These are phyloP conservation scores for Drechslerella coelobrocha DNA, from an alignment of 2,329 filamentous ascomycete genomes.

Conservation along the genomic window DNA sequence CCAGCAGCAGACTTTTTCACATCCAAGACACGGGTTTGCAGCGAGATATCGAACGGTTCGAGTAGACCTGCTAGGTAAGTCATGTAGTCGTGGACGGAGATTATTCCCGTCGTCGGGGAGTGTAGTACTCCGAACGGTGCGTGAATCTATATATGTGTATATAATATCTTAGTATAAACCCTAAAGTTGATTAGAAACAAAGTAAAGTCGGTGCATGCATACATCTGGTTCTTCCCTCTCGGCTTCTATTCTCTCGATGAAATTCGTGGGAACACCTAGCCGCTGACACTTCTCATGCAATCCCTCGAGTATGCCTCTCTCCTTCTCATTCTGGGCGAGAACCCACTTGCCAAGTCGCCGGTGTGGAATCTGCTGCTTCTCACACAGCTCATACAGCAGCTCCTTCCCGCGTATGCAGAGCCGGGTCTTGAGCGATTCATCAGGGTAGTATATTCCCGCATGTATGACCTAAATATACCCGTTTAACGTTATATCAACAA, in stretches of 20 bases:
- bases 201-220: conserved; percentile 59
- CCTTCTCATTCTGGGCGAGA: conserved; percentile 78
- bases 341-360: conserved; percentile 89
- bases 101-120: conserved; percentile 83
- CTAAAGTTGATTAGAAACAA: background rate
- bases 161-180: background rate
- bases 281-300: conserved; percentile 61
- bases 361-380: conserved; percentile 70
- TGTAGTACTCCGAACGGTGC: conserved; percentile 72
- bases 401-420: conserved; percentile 80
- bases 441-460: conserved; percentile 88
- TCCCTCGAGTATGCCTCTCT: conserved; percentile 69
- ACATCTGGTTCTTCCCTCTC: conserved; percentile 74
- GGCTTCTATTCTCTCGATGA: conserved; percentile 71
- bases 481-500: background rate
- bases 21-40: conserved; percentile 67
- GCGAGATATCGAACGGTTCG: conserved; percentile 71
- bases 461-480: conserved; percentile 75
- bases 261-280: conserved; percentile 72
- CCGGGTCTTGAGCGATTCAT: conserved; percentile 75
- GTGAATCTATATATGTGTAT: conserved; percentile 19
- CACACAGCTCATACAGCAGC: conserved; percentile 80
- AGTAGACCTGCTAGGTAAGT: conserved; percentile 76
- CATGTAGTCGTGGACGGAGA: conserved; percentile 89
- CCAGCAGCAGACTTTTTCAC: conserved; percentile 62